Evolutionary conservation across 1,284 basidiomycete species (phyloP).

Genomic region (Mycosarcoma maydis): DNA sequence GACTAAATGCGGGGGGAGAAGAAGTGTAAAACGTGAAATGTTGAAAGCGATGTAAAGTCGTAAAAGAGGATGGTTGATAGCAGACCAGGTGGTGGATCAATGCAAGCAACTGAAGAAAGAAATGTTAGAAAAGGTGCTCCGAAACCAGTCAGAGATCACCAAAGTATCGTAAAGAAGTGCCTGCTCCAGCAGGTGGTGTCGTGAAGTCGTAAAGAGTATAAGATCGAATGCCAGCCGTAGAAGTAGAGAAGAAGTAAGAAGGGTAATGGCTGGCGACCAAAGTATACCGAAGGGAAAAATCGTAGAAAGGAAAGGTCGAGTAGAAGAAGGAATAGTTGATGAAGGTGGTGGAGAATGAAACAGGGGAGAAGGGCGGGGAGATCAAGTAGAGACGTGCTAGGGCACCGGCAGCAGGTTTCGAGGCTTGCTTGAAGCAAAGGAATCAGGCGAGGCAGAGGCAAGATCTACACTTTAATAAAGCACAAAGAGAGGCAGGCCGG

Average conservation of each 20-base stretch:
- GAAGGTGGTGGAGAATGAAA: conserved; percentile 1
- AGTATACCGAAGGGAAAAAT: background rate
- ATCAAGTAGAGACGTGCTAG: background rate
- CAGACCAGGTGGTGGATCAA: no score
- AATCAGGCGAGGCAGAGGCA: no score
- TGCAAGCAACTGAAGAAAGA: background rate
- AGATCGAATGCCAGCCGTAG: conserved; percentile 13
- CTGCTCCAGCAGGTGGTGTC: conserved; percentile 1
- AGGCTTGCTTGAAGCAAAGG: no score
- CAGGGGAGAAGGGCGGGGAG: background rate
- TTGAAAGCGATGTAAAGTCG: no score
- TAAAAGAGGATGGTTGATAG: background rate
- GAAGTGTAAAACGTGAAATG: no score
- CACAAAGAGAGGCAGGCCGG: no score
- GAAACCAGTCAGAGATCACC: conserved; percentile 21
- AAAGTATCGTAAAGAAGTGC: conserved; percentile 6
- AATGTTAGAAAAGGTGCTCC: conserved; percentile 4
- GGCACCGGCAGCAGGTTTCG: background rate
- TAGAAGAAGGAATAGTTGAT: conserved; percentile 1
- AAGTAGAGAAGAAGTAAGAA: conserved; percentile 13
- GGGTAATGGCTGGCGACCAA: conserved; percentile 6
- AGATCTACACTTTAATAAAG: no score
- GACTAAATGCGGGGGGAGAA: no score
- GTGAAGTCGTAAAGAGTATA: conserved; percentile 16
- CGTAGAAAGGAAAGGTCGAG: conserved; percentile 2